These are phyloP conservation scores for Tilletia caries DNA, from an alignment of 1,284 basidiomycete genomes.

Conservation along the genomic window DNA sequence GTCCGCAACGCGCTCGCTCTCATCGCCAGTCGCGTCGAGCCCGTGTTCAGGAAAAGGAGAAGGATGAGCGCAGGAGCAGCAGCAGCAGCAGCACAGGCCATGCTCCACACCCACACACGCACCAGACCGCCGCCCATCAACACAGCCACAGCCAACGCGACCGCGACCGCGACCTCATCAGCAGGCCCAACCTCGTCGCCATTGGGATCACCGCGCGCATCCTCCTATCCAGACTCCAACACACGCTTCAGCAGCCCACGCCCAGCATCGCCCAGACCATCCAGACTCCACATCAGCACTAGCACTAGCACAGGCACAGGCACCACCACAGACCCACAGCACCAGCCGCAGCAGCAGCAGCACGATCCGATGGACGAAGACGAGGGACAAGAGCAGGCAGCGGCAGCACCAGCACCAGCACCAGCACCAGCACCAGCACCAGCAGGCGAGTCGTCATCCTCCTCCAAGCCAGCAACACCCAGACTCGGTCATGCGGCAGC, in stretches of 20 bases:
- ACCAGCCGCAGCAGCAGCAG: neutral
- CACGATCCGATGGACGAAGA: no score
- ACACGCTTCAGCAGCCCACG: conserved; percentile 9
- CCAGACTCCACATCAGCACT: conserved; percentile 5
- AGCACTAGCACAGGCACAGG: neutral
- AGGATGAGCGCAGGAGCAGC: no score
- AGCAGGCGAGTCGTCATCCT: neutral
- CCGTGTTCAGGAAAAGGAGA: no score
- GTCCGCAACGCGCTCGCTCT: no score
- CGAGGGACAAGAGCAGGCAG: neutral
- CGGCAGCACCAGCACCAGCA: neutral
- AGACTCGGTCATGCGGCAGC: neutral
- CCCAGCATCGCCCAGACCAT: neutral
- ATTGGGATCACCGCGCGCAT: neutral
- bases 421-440: neutral
- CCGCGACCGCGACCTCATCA: neutral
- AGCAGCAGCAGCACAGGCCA: no score
- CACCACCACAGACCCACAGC: neutral
- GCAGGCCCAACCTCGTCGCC: neutral
- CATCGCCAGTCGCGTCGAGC: no score
- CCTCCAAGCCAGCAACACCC: conserved; percentile 7
- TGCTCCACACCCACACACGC: no score
- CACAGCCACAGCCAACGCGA: neutral
- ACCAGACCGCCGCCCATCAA: conserved; percentile 4
- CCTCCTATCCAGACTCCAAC: conserved; percentile 3